Evolutionary conservation across 139 green algal species (phyloP).

Genomic region (Coelastrella sp.): DNA sequence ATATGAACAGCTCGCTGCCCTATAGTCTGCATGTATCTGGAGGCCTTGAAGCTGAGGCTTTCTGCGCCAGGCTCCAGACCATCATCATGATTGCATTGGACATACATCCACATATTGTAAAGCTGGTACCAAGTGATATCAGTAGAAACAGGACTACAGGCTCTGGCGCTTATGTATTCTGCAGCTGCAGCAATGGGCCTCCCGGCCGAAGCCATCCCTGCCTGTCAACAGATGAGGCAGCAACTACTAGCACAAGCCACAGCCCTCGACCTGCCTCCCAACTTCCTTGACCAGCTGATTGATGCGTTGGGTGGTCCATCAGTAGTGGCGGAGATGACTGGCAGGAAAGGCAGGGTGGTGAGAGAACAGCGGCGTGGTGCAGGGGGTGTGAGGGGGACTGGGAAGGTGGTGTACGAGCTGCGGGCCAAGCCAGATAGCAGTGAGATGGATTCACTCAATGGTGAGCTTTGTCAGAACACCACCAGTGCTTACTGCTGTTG

Average conservation of each 20-base stretch:
- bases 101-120: no score
- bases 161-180: neutral
- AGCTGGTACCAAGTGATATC: no score
- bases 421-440: conserved; percentile 75
- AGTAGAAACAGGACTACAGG: no score
- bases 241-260: conserved; percentile 62
- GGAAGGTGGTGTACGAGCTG: conserved; percentile 65
- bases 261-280: conserved; percentile 78
- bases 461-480: conserved; percentile 43
- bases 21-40: no score
- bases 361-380: neutral
- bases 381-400: neutral
- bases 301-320: conserved; percentile 80
- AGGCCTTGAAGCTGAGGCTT: no score
- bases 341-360: conserved; percentile 77
- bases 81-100: no score
- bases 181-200: conserved; percentile 22
- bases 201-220: conserved; percentile 31
- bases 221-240: conserved; percentile 51
- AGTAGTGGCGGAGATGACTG: conserved; percentile 89
- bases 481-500: no score
- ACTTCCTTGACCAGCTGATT: conserved; percentile 92
- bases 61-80: no score
- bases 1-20: no score
- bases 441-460: conserved; percentile 91